Percentiles rank a stretch among this genome's conserved stretches.
Evolutionary conservation across 495 filamentous ascomycete genomes (phyloP).

Genomic region (Talaromyces wortmannii): DNA sequence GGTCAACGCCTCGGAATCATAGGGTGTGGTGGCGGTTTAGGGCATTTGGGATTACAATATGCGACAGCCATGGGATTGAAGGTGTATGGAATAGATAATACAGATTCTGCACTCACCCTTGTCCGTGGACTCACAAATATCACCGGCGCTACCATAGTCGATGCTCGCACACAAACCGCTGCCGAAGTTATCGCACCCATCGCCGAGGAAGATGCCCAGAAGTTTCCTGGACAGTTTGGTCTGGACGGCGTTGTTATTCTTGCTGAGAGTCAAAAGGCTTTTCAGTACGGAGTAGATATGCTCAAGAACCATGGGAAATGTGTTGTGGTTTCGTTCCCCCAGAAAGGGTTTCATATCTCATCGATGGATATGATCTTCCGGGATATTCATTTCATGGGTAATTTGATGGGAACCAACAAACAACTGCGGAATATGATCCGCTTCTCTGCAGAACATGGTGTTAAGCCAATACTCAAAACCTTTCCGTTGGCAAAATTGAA

Average conservation of each 20-base stretch:
- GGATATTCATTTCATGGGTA: conserved; percentile 3
- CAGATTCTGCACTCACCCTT: conserved; percentile 44
- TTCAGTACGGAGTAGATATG: conserved; percentile 5
- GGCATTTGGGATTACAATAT: conserved; percentile 49
- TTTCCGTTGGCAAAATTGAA: conserved; percentile 1
- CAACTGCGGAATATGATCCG: conserved; percentile 6
- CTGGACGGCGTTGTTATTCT: conserved; percentile 2
- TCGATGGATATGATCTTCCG: conserved; percentile 3
- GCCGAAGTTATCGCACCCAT: conserved; percentile 3
- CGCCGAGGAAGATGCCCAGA: background rate
- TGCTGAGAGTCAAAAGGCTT: conserved; percentile 4
- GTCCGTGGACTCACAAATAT: conserved; percentile 22
- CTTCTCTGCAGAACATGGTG: conserved; percentile 1
- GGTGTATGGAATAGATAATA: conserved; percentile 48
- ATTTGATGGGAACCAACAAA: background rate
- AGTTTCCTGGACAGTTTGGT: conserved; percentile 2
- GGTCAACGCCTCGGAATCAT: conserved; percentile 50
- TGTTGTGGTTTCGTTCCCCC: conserved; percentile 4
- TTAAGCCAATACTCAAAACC: background rate
- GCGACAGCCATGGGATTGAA: conserved; percentile 43
- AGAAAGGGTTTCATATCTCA: background rate
- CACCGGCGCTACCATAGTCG: background rate
- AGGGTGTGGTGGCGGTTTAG: conserved; percentile 57
- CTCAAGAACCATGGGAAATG: conserved; percentile 7
- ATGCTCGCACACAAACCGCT: conserved; percentile 1